These are phyloP conservation scores for Syncephalastrum sp. DNA, from an alignment of 371 early-diverging fungal species.

Conservation along the genomic window DNA sequence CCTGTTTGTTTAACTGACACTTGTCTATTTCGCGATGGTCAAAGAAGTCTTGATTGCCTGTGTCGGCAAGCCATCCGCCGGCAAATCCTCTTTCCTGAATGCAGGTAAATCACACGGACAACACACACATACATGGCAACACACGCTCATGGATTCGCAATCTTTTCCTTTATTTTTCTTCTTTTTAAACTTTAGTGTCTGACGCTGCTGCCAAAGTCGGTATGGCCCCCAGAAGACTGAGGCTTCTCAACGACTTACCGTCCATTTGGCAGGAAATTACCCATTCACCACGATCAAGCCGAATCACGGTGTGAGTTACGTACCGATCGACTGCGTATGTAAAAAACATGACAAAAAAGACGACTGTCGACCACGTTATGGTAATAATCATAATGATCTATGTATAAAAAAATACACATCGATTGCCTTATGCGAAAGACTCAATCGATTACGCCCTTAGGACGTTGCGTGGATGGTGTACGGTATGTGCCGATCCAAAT, in stretches of 20 bases:
- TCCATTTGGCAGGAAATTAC: constrained; percentile 45
- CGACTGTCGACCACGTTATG: constrained; percentile 71
- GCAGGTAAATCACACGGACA: constrained; percentile 27
- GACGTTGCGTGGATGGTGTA: constrained; percentile 62
- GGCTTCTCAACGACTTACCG: background rate
- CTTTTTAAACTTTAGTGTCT: constrained; percentile 43
- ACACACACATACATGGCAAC: too few species aligned
- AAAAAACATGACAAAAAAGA: constrained; percentile 48
- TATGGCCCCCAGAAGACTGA: constrained; percentile 4
- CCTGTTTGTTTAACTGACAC: too few species aligned
- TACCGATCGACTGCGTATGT: constrained; percentile 73
- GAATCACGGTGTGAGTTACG: constrained; percentile 75
- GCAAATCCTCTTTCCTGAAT: constrained; percentile 70
- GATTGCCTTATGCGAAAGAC: too few species aligned
- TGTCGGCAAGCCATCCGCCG: constrained; percentile 80
- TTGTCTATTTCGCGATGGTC: constrained; percentile 14
- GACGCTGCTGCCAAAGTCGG: constrained; percentile 85
- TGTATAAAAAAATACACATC: too few species aligned
- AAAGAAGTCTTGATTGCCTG: constrained; percentile 70
- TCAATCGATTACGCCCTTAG: constrained; percentile 19
- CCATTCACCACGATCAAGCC: constrained; percentile 86
- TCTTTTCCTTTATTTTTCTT: background rate
- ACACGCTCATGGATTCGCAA: background rate
- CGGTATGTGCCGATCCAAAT: constrained; percentile 75
- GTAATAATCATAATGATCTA: constrained; percentile 14